phyloP scores from a whole-genome alignment of 176 grass and related monocot genomes.

The Tillandsia leiboldiana region DNA sequence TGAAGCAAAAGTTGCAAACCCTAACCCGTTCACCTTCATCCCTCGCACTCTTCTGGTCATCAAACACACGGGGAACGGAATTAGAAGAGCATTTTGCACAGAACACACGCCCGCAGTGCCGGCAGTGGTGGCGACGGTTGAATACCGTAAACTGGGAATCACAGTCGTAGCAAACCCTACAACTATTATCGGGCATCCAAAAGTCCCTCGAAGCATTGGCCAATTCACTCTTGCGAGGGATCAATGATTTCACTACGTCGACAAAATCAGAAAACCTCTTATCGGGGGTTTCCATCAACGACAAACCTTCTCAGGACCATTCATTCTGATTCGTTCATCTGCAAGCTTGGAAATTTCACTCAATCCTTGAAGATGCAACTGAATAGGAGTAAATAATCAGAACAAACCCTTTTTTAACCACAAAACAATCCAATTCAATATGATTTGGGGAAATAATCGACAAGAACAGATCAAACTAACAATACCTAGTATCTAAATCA shows the following conservation, averaged over 20 bases:
- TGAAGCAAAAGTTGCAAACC: conserved; percentile 82
- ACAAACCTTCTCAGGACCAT: conserved; percentile 7
- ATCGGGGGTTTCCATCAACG: conserved; percentile 57
- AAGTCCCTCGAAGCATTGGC: conserved; percentile 60
- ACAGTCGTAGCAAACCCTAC: conserved; percentile 92
- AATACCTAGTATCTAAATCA: conserved; percentile 9
- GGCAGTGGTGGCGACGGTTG: conserved; percentile 90
- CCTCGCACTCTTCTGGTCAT: conserved; percentile 20
- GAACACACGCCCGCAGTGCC: conserved; percentile 89
- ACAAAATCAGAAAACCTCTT: conserved; percentile 59
- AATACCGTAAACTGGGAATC: conserved; percentile 85
- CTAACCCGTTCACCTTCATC: conserved; percentile 69
- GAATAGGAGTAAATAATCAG: not conserved
- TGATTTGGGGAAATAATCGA: not conserved
- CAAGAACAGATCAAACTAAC: not conserved
- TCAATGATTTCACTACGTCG: conserved; percentile 65
- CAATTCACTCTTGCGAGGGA: conserved; percentile 53
- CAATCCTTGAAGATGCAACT: not conserved
- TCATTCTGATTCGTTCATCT: conserved; percentile 30
- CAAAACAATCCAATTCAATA: not conserved
- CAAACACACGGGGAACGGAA: conserved; percentile 38
- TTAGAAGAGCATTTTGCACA: conserved; percentile 81
- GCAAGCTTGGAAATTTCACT: not conserved
- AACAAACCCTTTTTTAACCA: not conserved
- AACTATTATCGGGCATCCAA: conserved; percentile 99